A percentile compares a stretch with the other conserved stretches of the same genome.
Evolutionary conservation across 2,329 filamentous ascomycete species (phyloP).

Genomic region (Botrytis aclada): DNA sequence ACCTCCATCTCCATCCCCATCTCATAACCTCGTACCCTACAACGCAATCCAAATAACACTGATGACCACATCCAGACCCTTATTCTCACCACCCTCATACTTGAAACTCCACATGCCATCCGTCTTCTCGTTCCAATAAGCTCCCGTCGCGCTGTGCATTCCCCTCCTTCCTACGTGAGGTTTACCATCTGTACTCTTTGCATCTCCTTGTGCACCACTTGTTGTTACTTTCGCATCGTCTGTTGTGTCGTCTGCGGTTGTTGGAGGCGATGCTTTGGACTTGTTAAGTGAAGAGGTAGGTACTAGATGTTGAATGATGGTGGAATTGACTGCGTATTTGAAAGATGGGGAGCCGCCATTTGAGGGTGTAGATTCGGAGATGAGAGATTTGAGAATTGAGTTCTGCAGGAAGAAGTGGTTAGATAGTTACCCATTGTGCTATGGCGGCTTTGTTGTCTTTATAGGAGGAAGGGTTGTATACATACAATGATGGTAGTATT

Average conservation of each 20-base stretch:
- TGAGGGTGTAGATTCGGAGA: constrained; percentile 67
- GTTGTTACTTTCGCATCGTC: constrained; percentile 52
- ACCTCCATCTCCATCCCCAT: neutral
- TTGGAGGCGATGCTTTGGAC: constrained; percentile 43
- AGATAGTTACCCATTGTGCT: constrained; percentile 16
- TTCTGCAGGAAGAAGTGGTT: constrained; percentile 48
- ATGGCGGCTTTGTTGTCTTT: neutral
- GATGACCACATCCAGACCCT: constrained; percentile 67
- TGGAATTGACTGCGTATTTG: constrained; percentile 98
- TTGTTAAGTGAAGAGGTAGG: constrained; percentile 64
- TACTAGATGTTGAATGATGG: constrained; percentile 90
- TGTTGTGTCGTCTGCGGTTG: constrained; percentile 37
- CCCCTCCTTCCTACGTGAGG: constrained; percentile 79
- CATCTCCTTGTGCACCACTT: constrained; percentile 46
- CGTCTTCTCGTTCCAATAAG: constrained; percentile 88
- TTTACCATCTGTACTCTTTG: constrained; percentile 58
- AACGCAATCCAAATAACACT: constrained; percentile 70
- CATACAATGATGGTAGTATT: constrained; percentile 90
- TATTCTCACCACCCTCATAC: constrained; percentile 66
- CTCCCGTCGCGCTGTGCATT: constrained; percentile 83
- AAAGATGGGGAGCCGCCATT: constrained; percentile 58
- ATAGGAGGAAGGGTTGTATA: constrained; percentile 24
- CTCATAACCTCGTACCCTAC: neutral
- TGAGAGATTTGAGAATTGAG: constrained; percentile 72
- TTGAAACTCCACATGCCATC: constrained; percentile 90